Conservation (phyloP, 768 basidiomycete genomes). For the Tubosaeta sp. region DNA sequence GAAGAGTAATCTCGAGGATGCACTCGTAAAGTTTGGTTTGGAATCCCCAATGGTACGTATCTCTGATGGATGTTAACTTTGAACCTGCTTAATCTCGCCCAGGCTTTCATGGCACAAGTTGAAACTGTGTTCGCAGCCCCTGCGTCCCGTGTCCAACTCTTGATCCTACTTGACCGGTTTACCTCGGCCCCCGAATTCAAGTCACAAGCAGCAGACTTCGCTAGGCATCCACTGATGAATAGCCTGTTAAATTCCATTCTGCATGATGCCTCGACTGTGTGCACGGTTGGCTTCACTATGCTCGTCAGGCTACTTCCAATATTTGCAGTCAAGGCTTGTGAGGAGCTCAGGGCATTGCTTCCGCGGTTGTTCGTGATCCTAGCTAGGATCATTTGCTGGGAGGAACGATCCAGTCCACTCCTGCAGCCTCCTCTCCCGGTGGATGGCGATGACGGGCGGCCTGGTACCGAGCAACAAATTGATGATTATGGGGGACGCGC, state of each 20-base stretch:
- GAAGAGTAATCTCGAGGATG: constrained; percentile 77
- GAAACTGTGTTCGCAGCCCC: constrained; percentile 58
- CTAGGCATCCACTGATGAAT: constrained; percentile 58
- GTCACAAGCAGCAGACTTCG: constrained; percentile 45
- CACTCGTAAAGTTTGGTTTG: constrained; percentile 61
- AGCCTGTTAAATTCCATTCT: constrained; percentile 64
- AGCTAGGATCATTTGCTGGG: constrained; percentile 74
- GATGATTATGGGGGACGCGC: constrained; percentile 34
- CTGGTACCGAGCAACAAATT: constrained; percentile 1
- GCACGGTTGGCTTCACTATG: constrained; percentile 58
- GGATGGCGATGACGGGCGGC: constrained; percentile 27
- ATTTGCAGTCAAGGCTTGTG: constrained; percentile 59
- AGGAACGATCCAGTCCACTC: constrained; percentile 41
- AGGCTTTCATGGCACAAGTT: constrained; percentile 72
- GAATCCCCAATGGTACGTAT: constrained; percentile 59
- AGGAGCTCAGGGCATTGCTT: constrained; percentile 53
- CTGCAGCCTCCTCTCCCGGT: constrained; percentile 30
- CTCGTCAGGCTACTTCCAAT: constrained; percentile 72
- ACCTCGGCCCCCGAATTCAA: constrained; percentile 53
- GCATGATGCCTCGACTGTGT: constrained; percentile 67
- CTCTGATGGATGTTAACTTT: constrained; percentile 5
- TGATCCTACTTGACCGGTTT: constrained; percentile 61
- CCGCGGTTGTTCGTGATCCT: constrained; percentile 65
- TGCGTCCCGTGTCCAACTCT: constrained; percentile 62
- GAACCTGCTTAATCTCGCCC: constrained; percentile 6